Evolutionary conservation across 345 rosid genomes (phyloP), one percentile per base, ranked within the genome.

Genomic region (Anastatica hierochuntica): DNA sequence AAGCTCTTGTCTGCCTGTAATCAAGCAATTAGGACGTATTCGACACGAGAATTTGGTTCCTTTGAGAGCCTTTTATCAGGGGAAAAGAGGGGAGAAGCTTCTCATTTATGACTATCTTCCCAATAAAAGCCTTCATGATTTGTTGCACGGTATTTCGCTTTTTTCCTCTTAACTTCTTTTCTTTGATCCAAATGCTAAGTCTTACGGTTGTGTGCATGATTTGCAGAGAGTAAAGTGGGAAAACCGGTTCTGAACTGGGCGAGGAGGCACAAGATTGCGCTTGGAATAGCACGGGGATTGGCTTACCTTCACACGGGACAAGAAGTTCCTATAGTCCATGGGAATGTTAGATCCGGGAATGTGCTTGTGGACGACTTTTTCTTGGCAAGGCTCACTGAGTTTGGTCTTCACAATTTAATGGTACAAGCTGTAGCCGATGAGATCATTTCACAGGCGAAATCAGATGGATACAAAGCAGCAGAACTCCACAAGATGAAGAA

Each of bases 401-500:
- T 78, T 20, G 96, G 98, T 20, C 96, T 92, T 4, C 90, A 92
- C 76, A 85, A 81, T 78, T 63, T 92, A 61, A 84, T 92, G 98
- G 70, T 92, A 45, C 95, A 94, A 7, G 55, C 88, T 5, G 83
- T 92, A 15, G 98, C 98, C 0, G 95, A 92, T 43, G 98, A 92
- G 74, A 88, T 92, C 12, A 85, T 92, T 18, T 79, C 90, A 21
- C 84, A 80, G 7, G 94, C 96, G 7, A 92, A 92, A 72, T 56
- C 74, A 0, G 96, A 92, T 0, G 98, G 98, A 7, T 88, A 84
- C 72, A 92, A 88, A 61, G 98, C 98, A 23, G 95, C 96, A 0
- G 96, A 92, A 66, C 95, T 92, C 43, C 96, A 92, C 58, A 83
- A 68, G 81, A 87, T 84, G 96, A 92, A 92, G 83, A 92, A 88